Evolutionary conservation across 169 alveolate genomes (phyloP), one percentile per base, ranked within the genome.

Genomic region (Eimeria maxima): DNA sequence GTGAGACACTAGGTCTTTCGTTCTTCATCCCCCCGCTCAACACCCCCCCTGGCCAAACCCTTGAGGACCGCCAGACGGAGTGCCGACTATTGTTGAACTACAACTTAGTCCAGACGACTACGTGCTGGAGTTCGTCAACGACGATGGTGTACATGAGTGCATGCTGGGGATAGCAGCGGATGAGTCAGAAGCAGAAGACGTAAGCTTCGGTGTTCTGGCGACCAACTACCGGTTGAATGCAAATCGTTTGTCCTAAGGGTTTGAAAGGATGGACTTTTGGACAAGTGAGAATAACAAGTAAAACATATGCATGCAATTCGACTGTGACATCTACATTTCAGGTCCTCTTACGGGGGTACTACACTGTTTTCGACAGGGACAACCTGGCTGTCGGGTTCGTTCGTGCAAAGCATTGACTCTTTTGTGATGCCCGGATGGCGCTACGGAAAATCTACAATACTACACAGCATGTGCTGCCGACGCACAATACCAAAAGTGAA

Each of bases 211-310:
- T 93, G 5, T 14, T 53, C n/a, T 80, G 33, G 16, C 33, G 11
- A 16, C 14, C 20, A 42, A 8, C 14, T 53, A 24, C 60, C 10
- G 29, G 16, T 20, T 11, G 16, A 57, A 20, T 53, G 69, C 55
- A 0, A 60, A 65, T 18, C 16, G 27, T 18, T 44, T 45, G 27
- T 24, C 16, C 42, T n/a, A 42, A 94, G 80, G 94, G 88, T 44
- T 45, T 94, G 50, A 90, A 50, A 24, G 97, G 97, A 16, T 95
- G 97, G 97, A 95, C 97, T 33, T 88, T 95, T 24, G 97, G 97
- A 24, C 97, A 95, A 80, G 97, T 95, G 14, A 24, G 95, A 55
- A 22, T 13, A 27, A 45, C 78, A 69, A 69, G 11, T 16, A n/a
- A 3, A 0, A 38, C 44, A 3, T 29, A 18, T 16, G 55, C 29